Percentiles rank a stretch among this genome's conserved stretches.
These are phyloP conservation scores for Trichoderma sp. DNA, from an alignment of 2,329 filamentous ascomycete species.

Conservation along the genomic window DNA sequence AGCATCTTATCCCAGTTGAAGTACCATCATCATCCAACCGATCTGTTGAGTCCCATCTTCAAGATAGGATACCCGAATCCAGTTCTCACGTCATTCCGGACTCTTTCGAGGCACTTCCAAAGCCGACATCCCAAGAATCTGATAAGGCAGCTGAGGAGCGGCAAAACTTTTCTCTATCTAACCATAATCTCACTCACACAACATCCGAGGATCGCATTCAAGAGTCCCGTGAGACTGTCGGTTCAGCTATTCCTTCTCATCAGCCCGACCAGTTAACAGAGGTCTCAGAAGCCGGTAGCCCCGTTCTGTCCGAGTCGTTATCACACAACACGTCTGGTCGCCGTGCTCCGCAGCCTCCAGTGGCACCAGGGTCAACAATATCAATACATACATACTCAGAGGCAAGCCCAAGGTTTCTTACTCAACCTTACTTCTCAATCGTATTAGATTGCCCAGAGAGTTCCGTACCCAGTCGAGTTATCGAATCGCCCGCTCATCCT, in stretches of 20 bases:
- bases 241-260: slow-evolving; percentile 28
- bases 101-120: slow-evolving; percentile 20
- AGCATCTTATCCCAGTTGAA: slow-evolving; percentile 8
- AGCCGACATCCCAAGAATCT: slow-evolving; percentile 8
- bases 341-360: not conserved
- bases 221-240: slow-evolving; percentile 18
- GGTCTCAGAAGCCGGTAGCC: not conserved
- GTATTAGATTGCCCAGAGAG: slow-evolving; percentile 4
- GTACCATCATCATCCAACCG: not conserved
- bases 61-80: not conserved
- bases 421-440: slow-evolving; percentile 4
- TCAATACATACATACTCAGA: slow-evolving; percentile 1
- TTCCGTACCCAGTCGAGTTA: slow-evolving; percentile 3
- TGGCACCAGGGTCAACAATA: not conserved
- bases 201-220: slow-evolving; percentile 20
- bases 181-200: slow-evolving; percentile 1
- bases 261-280: slow-evolving; percentile 23
- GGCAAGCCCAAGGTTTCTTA: slow-evolving; percentile 9
- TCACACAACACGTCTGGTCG: not conserved
- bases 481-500: slow-evolving; percentile 6
- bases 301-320: not conserved
- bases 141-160: not conserved
- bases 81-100: slow-evolving; percentile 20
- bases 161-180: not conserved
- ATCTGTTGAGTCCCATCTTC: not conserved